A percentile compares a stretch with the other conserved stretches of the same genome.
Conservation (phyloP, 2,329 filamentous ascomycete genomes). For the Penicillium sp. region DNA sequence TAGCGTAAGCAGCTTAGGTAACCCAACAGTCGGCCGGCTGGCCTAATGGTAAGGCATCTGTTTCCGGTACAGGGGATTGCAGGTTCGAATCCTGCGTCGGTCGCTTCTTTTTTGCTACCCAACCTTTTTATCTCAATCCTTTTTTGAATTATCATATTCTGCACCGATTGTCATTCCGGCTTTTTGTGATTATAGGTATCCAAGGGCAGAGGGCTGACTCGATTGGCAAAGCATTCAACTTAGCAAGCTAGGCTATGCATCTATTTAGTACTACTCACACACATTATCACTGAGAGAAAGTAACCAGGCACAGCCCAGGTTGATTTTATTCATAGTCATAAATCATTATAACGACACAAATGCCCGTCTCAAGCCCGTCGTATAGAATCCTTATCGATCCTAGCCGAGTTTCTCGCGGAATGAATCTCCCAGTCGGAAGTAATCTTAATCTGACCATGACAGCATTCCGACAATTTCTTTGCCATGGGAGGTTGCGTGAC, state of each 20-base stretch:
- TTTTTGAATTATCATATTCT: too few relatives aligned
- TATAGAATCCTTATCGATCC: slow-evolving; percentile 17
- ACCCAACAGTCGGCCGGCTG: slow-evolving; percentile 22
- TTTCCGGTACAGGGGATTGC: slow-evolving; percentile 30
- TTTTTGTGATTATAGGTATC: too few relatives aligned
- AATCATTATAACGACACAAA: neutral
- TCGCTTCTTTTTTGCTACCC: slow-evolving; percentile 18
- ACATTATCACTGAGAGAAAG: neutral
- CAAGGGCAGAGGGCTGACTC: too few relatives aligned
- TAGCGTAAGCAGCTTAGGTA: too few relatives aligned
- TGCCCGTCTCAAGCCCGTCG: slow-evolving; percentile 3
- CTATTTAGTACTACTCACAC: too few relatives aligned
- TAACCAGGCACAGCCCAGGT: neutral
- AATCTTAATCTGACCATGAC: slow-evolving; percentile 20
- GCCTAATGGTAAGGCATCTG: slow-evolving; percentile 32
- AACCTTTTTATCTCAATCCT: too few relatives aligned
- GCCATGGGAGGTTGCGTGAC: slow-evolving; percentile 9
- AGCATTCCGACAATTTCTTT: slow-evolving; percentile 17
- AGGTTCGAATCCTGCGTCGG: slow-evolving; percentile 32
- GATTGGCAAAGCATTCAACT: too few relatives aligned
- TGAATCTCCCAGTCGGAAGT: slow-evolving; percentile 27
- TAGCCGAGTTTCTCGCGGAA: slow-evolving; percentile 22
- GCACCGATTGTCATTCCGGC: too few relatives aligned
- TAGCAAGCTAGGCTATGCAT: too few relatives aligned
- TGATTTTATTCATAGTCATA: neutral